A percentile compares a stretch with the other conserved stretches of the same genome.
Evolutionary conservation across 106 monocot genomes (phyloP).

Genomic region (Ottelia alismoides): DNA sequence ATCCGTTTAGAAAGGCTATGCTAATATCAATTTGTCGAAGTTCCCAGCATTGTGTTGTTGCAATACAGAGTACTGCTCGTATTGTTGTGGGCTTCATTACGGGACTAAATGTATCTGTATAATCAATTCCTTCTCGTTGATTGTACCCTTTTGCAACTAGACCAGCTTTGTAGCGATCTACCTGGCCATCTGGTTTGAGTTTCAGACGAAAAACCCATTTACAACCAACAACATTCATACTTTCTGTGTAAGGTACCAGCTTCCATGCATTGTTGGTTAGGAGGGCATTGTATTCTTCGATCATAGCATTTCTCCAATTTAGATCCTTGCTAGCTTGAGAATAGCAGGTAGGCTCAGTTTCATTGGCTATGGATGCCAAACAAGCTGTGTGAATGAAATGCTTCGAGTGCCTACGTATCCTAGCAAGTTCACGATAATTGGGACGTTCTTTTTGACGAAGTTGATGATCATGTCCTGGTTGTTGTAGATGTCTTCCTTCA

Average conservation of each 20-base stretch:
- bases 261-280: neutral
- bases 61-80: neutral
- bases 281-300: neutral
- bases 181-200: neutral
- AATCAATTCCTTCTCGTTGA: neutral
- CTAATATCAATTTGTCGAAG: neutral
- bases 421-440: no score
- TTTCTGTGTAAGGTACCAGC: neutral
- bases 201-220: neutral
- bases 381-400: no score
- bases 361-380: no score
- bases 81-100: neutral
- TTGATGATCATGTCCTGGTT: no score
- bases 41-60: neutral
- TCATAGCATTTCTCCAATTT: neutral
- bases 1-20: neutral
- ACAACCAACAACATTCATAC: neutral
- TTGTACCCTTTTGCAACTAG: neutral
- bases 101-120: neutral
- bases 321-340: neutral
- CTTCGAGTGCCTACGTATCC: no score
- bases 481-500: no score
- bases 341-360: neutral
- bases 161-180: neutral
- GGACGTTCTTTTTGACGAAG: no score